Evolutionary conservation across 2,329 filamentous ascomycete species (phyloP), one percentile per base, ranked within the genome.

Genomic region (Ampelomyces quisqualis): DNA sequence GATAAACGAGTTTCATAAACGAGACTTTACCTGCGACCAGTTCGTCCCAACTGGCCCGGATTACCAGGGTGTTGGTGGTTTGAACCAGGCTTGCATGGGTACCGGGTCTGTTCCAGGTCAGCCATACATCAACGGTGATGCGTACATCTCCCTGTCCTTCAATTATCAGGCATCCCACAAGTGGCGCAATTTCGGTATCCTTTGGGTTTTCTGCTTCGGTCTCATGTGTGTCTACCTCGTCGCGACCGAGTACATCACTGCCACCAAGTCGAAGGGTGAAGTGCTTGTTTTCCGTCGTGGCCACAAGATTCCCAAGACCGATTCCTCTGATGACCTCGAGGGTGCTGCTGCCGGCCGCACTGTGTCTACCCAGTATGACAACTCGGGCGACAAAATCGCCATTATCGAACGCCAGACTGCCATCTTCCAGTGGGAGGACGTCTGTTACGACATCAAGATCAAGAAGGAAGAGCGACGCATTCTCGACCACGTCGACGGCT

Each of bases 401-500:
- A 53, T 74, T 61, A 67, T 79, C 73, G 67, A 79, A 73, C 68
- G 74, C 51, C 84, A 88, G 62, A 88, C 81, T 4, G 86, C 86
- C 15, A 81, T 90, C 46, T 94, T 94, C 75, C 86, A 89, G 60
- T 95, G 89, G 90, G 79, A 84, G 51, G 77, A 91, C 55, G 84
- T 95, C 2, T 90, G 85, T 70, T 95, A 81, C 51, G 77, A 79
- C 29, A 85, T 88, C 65, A 85, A 87, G 67, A 90, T 95, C 70
- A 94, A 94, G 73, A 75, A 76, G 10, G 81, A 91, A 57, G 72
- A 77, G 1, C 80, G 89, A 11, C 81, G 85, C 29, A 86, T 96
- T 57, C 73, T 96, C 44, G 84, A 95, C 57, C 76, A 93, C 48
- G 87, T 95, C 9, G 86, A 94, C 60, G 90, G 90, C 23, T 96